Conservation (phyloP, 768 basidiomycete species). For the Boletus subparvulus region DNA sequence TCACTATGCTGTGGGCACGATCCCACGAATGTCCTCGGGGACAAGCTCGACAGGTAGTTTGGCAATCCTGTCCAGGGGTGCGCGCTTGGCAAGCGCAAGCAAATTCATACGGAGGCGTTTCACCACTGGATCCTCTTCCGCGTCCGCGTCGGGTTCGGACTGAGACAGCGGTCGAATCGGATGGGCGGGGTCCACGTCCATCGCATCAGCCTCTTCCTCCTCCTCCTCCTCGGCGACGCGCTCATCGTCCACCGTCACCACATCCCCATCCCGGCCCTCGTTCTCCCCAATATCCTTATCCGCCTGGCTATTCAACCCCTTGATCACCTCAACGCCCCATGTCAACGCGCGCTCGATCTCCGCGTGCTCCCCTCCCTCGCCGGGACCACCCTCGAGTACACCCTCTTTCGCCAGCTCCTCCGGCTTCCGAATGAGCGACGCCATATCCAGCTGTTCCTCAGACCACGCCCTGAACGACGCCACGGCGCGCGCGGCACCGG, state of each 20-base stretch:
- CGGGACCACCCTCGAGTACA: slow-evolving; percentile 25
- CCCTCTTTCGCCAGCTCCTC: slow-evolving; percentile 38
- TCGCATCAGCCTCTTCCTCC: slow-evolving; percentile 1
- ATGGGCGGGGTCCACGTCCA: slow-evolving; percentile 21
- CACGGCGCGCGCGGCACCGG: slow-evolving; percentile 4
- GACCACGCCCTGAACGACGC: slow-evolving; percentile 8
- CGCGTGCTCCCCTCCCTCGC: slow-evolving; percentile 29
- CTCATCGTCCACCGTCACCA: slow-evolving; percentile 11
- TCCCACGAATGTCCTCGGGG: slow-evolving; percentile 60
- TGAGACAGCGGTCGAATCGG: background rate
- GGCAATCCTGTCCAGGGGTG: slow-evolving; percentile 71
- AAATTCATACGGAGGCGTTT: slow-evolving; percentile 69
- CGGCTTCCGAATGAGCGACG: slow-evolving; percentile 40
- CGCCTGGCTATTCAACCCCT: slow-evolving; percentile 31
- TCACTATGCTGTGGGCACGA: slow-evolving; percentile 50
- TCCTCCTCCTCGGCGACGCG: background rate
- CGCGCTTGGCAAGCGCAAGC: slow-evolving; percentile 73
- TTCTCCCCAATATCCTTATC: too few relatives aligned
- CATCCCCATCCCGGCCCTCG: background rate
- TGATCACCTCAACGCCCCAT: slow-evolving; percentile 54
- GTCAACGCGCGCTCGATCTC: slow-evolving; percentile 45
- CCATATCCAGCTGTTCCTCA: slow-evolving; percentile 39
- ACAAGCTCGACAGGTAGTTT: slow-evolving; percentile 62
- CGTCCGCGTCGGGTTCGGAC: background rate
- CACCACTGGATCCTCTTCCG: slow-evolving; percentile 48